Evolutionary conservation across 2,329 filamentous ascomycete species (phyloP).

Genomic region (Cordyceps javanica): DNA sequence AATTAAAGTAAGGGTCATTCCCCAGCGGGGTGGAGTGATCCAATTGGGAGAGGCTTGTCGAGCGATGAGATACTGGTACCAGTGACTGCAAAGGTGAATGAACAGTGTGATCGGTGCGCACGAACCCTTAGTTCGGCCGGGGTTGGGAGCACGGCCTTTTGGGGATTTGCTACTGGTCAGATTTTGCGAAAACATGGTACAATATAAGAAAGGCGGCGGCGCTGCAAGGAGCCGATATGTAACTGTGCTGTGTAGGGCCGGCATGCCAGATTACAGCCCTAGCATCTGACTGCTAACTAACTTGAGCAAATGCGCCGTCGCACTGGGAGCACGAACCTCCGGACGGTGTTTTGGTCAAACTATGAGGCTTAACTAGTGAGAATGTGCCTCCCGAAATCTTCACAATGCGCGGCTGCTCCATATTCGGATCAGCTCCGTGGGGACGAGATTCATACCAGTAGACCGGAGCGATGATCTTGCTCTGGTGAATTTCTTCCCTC

Average conservation of each 20-base stretch:
- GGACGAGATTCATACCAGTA: not conserved
- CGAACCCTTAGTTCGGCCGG: not conserved
- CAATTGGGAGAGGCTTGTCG: not conserved
- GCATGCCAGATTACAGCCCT: not conserved
- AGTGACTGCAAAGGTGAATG: not conserved
- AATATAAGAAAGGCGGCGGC: too few relatives aligned
- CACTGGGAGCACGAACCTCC: not conserved
- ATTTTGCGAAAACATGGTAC: not conserved
- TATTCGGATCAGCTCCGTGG: not conserved
- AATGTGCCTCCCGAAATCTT: not conserved
- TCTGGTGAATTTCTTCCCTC: not conserved
- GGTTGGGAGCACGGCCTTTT: not conserved
- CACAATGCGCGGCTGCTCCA: not conserved
- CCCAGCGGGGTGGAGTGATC: too few relatives aligned
- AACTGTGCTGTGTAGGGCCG: too few relatives aligned
- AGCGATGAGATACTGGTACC: too few relatives aligned
- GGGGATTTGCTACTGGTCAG: not conserved
- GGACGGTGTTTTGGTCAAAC: not conserved
- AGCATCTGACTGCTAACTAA: not conserved
- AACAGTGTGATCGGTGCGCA: not conserved
- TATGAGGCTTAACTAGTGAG: not conserved
- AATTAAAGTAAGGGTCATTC: not conserved
- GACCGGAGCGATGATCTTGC: not conserved
- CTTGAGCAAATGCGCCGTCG: not conserved
- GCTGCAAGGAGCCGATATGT: too few relatives aligned